These are phyloP conservation scores for Fomitopsis pulvina DNA, from an alignment of 768 basidiomycete genomes.

Conservation along the genomic window DNA sequence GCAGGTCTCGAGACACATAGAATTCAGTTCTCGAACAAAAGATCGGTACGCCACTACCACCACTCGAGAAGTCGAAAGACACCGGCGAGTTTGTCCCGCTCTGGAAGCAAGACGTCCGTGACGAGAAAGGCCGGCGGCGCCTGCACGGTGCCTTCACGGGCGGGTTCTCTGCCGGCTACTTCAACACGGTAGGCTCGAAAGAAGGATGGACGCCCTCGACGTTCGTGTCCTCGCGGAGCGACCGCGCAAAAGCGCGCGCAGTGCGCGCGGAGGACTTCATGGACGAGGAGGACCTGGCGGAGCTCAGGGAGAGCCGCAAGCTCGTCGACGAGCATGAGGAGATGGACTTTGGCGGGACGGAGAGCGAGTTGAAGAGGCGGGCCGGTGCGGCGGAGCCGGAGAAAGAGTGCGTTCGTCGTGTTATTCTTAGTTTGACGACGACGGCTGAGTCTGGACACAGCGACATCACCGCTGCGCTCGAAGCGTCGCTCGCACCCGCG, in stretches of 20 bases:
- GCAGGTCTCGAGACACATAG: constrained; percentile 8
- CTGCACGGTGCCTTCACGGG: constrained; percentile 99
- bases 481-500: constrained; percentile 62
- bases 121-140: constrained; percentile 87
- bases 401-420: constrained; percentile 44
- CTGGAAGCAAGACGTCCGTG: constrained; percentile 95
- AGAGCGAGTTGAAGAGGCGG: constrained; percentile 34
- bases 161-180: constrained; percentile 96
- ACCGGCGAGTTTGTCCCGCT: constrained; percentile 91
- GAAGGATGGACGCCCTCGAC: constrained; percentile 97
- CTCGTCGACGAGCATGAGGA: constrained; percentile 78
- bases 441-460: constrained; percentile 29
- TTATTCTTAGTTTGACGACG: neutral
- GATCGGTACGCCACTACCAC: constrained; percentile 93
- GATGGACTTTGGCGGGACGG: constrained; percentile 59
- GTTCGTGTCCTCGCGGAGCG: constrained; percentile 82
- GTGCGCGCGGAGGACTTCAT: constrained; percentile 89
- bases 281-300: constrained; percentile 96
- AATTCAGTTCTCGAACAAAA: too few relatives aligned
- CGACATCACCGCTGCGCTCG: constrained; percentile 55
- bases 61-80: constrained; percentile 91
- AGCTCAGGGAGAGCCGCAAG: constrained; percentile 64
- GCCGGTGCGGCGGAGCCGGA: constrained; percentile 36
- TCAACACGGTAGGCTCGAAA: constrained; percentile 92
- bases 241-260: constrained; percentile 58